Base-by-base conservation (phyloP, 73 alveolate genomes). In the Symbiodinium natans region DNA sequence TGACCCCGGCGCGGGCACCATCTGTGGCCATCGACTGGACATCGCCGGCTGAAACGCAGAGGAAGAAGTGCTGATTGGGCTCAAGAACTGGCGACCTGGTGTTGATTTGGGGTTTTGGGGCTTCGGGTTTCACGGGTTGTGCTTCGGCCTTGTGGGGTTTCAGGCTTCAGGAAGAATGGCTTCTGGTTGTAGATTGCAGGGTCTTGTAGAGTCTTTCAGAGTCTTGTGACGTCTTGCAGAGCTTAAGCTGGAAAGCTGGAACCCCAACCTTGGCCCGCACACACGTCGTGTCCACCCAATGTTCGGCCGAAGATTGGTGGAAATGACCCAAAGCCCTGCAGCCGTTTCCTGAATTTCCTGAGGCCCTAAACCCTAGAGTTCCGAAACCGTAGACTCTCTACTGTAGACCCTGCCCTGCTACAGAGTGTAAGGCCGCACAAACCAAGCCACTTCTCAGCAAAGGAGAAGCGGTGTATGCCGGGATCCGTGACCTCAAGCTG, bases 21-120 rank as follows among this genome's bases (percentile, higher is more conserved):
- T 63, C 80, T 36, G 80, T 63, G 38, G 80, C 29, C 80, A 63
- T 63, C 80, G 80, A 63, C 80, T n/a, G 80, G 36, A 63, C 80
- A 63, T 63, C 80, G 38, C 80, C 80, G 38, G 80, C 80, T 23
- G 80, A 63, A 19, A 63, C 33, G 80, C 80, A 63, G 33, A 63
- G 80, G 36, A 63, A 63, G 36, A 63, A 63, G 36, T 29, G 29
- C 80, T 63, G 36, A 29, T 29, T 36, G 38, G 80, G 80, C 40
- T 63, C 80, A 63, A 63, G 27, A 19, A 63, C 33, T 13, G 80
- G 80, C 19, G 80, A 63, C 36, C 80, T 63, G 3, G 80, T 17
- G 1, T 52, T 15, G 74, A n/a, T 56, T 56, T 56, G 15, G 74
- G 74, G 74, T 56, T 1, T 3, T 0, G 38, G 80, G 31, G 80